Evolutionary conservation across 805 yeast species (phyloP).

Genomic region (Metschnikowia koreensis): DNA sequence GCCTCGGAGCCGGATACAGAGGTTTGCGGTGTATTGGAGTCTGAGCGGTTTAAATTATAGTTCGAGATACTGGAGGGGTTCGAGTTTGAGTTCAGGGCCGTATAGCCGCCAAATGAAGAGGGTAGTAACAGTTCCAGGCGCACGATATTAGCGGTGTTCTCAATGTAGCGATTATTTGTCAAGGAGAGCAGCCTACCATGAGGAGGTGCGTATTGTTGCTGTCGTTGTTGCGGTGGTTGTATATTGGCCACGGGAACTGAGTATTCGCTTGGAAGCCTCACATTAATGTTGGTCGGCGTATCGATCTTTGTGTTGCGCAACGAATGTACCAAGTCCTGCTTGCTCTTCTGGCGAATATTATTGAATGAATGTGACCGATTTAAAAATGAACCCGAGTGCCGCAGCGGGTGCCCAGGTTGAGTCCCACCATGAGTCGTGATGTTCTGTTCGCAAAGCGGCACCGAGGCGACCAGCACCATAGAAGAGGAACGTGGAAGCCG

Average conservation of each 20-base stretch:
- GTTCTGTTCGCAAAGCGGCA: background rate
- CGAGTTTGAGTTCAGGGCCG: constrained; percentile 19
- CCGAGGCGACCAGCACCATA: constrained; percentile 14
- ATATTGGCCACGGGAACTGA: background rate
- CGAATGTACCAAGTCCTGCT: constrained; percentile 22
- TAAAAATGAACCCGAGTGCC: background rate
- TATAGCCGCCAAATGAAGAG: background rate
- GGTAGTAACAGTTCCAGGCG: constrained; percentile 15
- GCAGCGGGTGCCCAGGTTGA: background rate
- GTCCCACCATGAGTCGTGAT: background rate
- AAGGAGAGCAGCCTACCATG: constrained; percentile 11
- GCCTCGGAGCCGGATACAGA: constrained; percentile 23
- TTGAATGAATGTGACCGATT: constrained; percentile 18
- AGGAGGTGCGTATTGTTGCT: background rate
- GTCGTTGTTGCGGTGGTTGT: background rate
- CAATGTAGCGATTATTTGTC: constrained; percentile 18
- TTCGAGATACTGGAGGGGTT: constrained; percentile 26
- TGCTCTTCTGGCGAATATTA: constrained; percentile 17
- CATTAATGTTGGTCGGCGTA: constrained; percentile 27
- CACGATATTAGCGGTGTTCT: constrained; percentile 19
- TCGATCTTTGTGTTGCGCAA: constrained; percentile 25
- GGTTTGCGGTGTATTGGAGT: constrained; percentile 33
- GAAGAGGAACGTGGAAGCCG: constrained; percentile 20
- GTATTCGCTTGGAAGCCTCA: background rate
- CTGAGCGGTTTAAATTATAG: constrained; percentile 23